A percentile compares a stretch with the other conserved stretches of the same genome.
Conservation (phyloP, 2,329 filamentous ascomycete species). For the Penicillium fuscoglaucum region DNA sequence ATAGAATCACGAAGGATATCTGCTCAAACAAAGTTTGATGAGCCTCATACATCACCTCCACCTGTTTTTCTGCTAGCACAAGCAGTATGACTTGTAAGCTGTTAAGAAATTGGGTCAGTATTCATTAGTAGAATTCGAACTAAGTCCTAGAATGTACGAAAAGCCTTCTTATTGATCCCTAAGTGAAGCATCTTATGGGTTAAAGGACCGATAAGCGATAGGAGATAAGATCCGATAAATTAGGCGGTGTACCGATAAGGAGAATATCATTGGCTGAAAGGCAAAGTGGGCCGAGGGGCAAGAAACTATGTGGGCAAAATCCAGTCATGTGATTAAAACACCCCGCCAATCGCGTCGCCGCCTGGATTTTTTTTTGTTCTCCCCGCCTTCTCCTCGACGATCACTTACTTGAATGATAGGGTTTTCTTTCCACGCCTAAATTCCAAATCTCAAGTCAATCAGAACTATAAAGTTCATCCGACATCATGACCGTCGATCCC, state of each 20-base stretch:
- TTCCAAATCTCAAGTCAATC: neutral
- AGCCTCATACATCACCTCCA: neutral
- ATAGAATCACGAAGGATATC: neutral
- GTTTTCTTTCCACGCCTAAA: neutral
- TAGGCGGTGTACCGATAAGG: neutral
- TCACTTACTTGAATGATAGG: slow-evolving; percentile 8
- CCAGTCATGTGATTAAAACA: neutral
- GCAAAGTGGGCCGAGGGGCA: neutral
- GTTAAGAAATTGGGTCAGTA: no score
- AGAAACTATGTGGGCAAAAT: neutral
- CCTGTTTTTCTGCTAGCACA: neutral
- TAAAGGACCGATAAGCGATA: neutral
- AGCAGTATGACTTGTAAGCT: no score
- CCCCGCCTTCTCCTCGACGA: slow-evolving; percentile 6
- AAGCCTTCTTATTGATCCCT: neutral
- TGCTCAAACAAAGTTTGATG: no score
- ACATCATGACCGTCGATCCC: slow-evolving; percentile 16
- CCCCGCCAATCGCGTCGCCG: slow-evolving; percentile 8
- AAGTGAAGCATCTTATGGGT: neutral
- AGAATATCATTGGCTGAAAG: neutral
- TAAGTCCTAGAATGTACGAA: no score
- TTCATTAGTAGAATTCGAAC: neutral
- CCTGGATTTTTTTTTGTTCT: slow-evolving; percentile 16
- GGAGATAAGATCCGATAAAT: slow-evolving; percentile 15
- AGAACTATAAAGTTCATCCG: neutral